Evolutionary conservation across 2,329 filamentous ascomycete species (phyloP), one percentile per base, ranked within the genome.

Genomic region (Ceratocystis alfenasii): DNA sequence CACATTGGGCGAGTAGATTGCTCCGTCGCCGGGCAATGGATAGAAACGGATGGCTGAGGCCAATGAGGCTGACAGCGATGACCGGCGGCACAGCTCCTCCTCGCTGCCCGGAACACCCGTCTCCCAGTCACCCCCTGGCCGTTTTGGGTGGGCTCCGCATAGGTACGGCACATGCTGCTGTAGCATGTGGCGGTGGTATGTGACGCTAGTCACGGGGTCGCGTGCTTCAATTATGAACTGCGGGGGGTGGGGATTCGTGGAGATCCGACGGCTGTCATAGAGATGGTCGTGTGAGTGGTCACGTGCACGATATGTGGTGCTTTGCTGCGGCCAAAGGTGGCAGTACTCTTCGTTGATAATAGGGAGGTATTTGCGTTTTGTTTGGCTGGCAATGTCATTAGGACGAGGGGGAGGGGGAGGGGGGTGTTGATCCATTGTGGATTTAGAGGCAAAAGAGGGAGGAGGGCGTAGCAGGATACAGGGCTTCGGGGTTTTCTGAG

Each of bases 91-190:
- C 46, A 92, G 81, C 69, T 86, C 86, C 74, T 91, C 88, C 76
- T 78, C 77, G 68, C 78, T 78, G 44, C 77, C 76, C 2, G 76
- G 73, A 12, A 76, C 78, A 68, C 79, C 80, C 5, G 81, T 87
- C 70, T 90, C 87, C 88, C 88, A 92, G 72, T 91, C 87, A n/a
- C 88, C 88, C 8, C 88, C 88, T 0, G 88, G 81, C 46, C 87
- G 80, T 72, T 87, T 88, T 73, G 91, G 88, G 75, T 91, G 89
- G 61, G 88, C 88, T 65, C 85, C 82, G 70, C 87, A 89, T 68
- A 90, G 83, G 67, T 89, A 85, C 0, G 86, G 84, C 65, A 89
- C 80, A 2, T 76, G 74, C 46, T 76, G 71, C 8, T 71, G 72
- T 64, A 75, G 46, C 61, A 80, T 79, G 55, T 72, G 69, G 12